These are phyloP conservation scores for Gracilaria caudata DNA, from an alignment of 23 red algal genomes.

Conservation along the genomic window DNA sequence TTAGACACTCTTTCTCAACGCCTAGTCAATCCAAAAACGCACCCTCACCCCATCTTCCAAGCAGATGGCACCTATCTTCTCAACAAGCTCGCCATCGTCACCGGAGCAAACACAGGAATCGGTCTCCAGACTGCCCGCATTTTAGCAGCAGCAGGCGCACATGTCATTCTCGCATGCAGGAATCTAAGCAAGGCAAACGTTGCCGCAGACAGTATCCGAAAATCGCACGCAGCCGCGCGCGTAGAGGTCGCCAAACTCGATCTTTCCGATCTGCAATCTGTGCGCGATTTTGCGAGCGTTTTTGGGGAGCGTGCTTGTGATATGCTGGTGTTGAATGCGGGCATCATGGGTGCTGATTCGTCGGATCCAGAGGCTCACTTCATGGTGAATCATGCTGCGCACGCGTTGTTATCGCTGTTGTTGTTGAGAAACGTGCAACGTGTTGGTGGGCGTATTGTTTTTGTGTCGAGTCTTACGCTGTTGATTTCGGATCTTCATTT, in stretches of 20 bases:
- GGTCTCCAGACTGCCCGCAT: slow-evolving; percentile 77
- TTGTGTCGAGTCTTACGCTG: slow-evolving; percentile 74
- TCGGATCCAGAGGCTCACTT: slow-evolving; percentile 85
- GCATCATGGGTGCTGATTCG: slow-evolving; percentile 78
- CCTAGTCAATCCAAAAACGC: slow-evolving; percentile 27
- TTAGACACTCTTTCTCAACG: slow-evolving; percentile 64
- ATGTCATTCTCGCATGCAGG: slow-evolving; percentile 81
- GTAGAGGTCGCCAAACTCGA: slow-evolving; percentile 47
- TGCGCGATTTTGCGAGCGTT: slow-evolving; percentile 62
- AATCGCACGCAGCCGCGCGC: slow-evolving; percentile 1
- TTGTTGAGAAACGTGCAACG: slow-evolving; percentile 31
- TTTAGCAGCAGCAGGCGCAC: slow-evolving; percentile 69
- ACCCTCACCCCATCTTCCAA: slow-evolving; percentile 24
- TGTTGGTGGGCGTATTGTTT: slow-evolving; percentile 60
- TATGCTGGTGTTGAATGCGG: slow-evolving; percentile 88
- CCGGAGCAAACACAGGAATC: slow-evolving; percentile 93
- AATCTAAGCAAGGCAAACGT: slow-evolving; percentile 48
- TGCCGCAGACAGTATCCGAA: slow-evolving; percentile 48
- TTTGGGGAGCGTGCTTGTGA: slow-evolving; percentile 9
- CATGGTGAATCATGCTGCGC: slow-evolving; percentile 91
- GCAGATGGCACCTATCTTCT: slow-evolving; percentile 21
- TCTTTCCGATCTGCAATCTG: slow-evolving; percentile 68
- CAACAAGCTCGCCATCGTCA: slow-evolving; percentile 71
- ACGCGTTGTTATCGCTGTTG: slow-evolving; percentile 84
- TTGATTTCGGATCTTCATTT: slow-evolving; percentile 64